phyloP scores from a whole-genome alignment of 2,329 filamentous ascomycete species.

The Calonectria fujianensis region DNA sequence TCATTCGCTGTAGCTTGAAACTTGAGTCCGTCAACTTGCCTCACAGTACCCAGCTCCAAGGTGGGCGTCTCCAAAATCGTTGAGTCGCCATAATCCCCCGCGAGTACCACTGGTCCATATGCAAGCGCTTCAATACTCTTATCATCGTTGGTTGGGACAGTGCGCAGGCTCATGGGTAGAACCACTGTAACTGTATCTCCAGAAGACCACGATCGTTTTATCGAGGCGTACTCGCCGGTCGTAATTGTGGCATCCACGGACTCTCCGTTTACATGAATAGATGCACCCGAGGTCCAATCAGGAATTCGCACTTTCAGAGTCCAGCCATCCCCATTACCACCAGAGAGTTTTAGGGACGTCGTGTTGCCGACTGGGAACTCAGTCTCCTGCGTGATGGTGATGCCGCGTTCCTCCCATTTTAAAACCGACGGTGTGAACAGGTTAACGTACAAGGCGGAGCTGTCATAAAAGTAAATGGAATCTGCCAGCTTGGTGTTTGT shows the following conservation, averaged over 20 bases:
- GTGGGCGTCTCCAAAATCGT: slow-evolving; percentile 54
- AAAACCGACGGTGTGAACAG: slow-evolving; percentile 68
- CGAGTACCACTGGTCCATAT: slow-evolving; percentile 67
- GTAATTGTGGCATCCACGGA: slow-evolving; percentile 43
- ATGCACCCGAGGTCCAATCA: slow-evolving; percentile 64
- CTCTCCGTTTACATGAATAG: slow-evolving; percentile 65
- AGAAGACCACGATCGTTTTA: slow-evolving; percentile 64
- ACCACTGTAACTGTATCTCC: slow-evolving; percentile 65
- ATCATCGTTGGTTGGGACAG: slow-evolving; percentile 69
- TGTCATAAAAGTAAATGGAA: slow-evolving; percentile 69
- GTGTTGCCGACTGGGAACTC: slow-evolving; percentile 65
- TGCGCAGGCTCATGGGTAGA: slow-evolving; percentile 67
- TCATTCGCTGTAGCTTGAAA: slow-evolving; percentile 60
- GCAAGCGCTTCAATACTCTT: slow-evolving; percentile 65
- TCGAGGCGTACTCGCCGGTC: slow-evolving; percentile 64
- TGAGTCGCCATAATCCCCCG: slow-evolving; percentile 65
- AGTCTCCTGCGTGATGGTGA: slow-evolving; percentile 66
- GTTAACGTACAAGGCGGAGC: slow-evolving; percentile 67
- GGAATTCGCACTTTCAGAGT: slow-evolving; percentile 68
- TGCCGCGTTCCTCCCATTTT: slow-evolving; percentile 63
- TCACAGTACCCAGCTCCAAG: slow-evolving; percentile 56
- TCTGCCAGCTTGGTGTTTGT: slow-evolving; percentile 73
- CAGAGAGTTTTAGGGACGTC: slow-evolving; percentile 61
- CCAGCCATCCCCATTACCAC: slow-evolving; percentile 56
- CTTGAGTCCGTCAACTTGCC: slow-evolving; percentile 52